Percentiles rank a stretch among this genome's conserved stretches.
Evolutionary conservation across 176 grass and related monocot species (phyloP).

Genomic region (Cocos nucifera): DNA sequence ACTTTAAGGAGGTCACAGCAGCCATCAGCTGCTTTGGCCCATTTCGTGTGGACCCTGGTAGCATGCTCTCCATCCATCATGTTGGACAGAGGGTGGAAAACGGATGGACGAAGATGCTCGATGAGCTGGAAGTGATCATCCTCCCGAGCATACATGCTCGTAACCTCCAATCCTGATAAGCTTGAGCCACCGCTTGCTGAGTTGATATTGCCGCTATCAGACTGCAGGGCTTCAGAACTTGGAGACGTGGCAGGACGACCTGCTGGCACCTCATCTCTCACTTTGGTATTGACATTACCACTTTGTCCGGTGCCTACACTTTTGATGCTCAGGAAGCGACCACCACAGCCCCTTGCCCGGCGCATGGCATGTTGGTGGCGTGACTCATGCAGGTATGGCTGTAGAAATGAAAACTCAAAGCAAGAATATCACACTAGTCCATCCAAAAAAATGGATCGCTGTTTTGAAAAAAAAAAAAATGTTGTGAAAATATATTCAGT

Average conservation of each 20-base stretch:
- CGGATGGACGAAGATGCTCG: constrained; percentile 39
- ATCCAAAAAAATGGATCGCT: too few species aligned
- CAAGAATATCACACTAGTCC: too few species aligned
- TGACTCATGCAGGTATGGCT: constrained; percentile 90
- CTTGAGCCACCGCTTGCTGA: constrained; percentile 47
- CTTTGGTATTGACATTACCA: constrained; percentile 9
- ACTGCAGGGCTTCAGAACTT: constrained; percentile 52
- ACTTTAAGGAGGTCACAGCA: constrained; percentile 77
- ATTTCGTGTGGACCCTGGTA: constrained; percentile 34
- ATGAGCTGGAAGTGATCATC: constrained; percentile 34
- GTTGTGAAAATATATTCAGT: too few species aligned
- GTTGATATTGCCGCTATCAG: constrained; percentile 37
- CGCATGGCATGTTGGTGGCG: constrained; percentile 88
- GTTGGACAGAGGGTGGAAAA: constrained; percentile 60
- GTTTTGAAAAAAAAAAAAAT: too few species aligned
- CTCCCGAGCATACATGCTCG: constrained; percentile 41
- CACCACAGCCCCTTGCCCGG: constrained; percentile 58
- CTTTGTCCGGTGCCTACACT: constrained; percentile 17
- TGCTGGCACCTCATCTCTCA: neutral
- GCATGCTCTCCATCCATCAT: constrained; percentile 48
- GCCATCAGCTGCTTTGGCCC: constrained; percentile 46
- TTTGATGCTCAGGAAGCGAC: constrained; percentile 93
- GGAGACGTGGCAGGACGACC: constrained; percentile 29
- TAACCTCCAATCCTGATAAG: constrained; percentile 61
- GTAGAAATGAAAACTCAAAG: neutral